Evolutionary conservation across 129 eudicot species (phyloP), one percentile per base, ranked within the genome.

Genomic region (Escallonia herrerae): DNA sequence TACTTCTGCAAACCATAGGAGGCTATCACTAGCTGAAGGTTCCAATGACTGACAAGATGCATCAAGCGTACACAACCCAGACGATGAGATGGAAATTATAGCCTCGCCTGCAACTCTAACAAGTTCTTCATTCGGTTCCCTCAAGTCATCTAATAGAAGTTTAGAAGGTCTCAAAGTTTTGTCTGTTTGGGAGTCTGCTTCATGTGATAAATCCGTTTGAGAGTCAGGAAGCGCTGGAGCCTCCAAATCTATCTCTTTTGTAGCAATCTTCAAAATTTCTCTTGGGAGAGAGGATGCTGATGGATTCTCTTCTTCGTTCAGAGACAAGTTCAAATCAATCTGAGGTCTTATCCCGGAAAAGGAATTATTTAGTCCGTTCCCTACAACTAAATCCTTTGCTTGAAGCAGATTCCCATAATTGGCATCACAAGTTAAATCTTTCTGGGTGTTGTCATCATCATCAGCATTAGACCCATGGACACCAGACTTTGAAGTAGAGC

Each of bases 41-140:
- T 76, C 58, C 55, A 69, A 58, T 5, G 65, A 50, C 44, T 70
- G 71, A 74, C 12, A 50, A 57, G 78, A 15, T 6, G 39, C 48
- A 43, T 58, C 58, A 58, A 49, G 44, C 33, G 8, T 54, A 63
- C 4, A 22, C 38, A 58, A 5, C 57, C 10, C 65, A 5, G 78
- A 72, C 40, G 74, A 68, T 58, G 96, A 83, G 62, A 89, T 81
- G 68, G 72, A 44, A 50, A 89, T 61, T 39, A 89, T 71, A 62
- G 90, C 90, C 74, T 89, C 95, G 49, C 84, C 96, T 64, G 90
- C 96, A 70, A 56, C 42, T 62, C 61, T 81, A 52, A 67, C 80
- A 43, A 71, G 46, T 73, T 80, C 83, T 57, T 84, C 86, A 56
- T 56, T 13, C 37, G 52, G 40, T 53, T 71, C 72, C 5, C 60